phyloP scores from a whole-genome alignment of 1,139 yeast species.

The Kodamaea sp. region DNA sequence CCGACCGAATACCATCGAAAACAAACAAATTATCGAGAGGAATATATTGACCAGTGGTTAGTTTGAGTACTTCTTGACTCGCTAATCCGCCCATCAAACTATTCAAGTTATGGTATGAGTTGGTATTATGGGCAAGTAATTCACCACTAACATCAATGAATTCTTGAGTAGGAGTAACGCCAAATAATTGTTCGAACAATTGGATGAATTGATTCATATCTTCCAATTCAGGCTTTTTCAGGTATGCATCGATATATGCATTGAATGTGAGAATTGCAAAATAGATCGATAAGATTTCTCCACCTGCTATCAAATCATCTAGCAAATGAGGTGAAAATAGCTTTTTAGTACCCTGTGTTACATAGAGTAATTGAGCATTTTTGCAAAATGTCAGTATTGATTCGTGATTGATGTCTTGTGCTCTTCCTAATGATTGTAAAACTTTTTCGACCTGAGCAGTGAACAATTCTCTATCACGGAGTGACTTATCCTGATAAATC shows the following conservation, averaged over 20 bases:
- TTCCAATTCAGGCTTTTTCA: conserved; percentile 17
- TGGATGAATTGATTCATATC: conserved; percentile 21
- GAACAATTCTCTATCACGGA: conserved; percentile 45
- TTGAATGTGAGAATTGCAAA: conserved; percentile 35
- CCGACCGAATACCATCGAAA: conserved; percentile 62
- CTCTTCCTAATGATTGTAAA: conserved; percentile 20
- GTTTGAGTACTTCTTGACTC: conserved; percentile 69
- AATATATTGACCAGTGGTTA: conserved; percentile 59
- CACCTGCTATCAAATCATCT: conserved; percentile 18
- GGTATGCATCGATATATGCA: conserved; percentile 17
- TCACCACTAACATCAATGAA: conserved; percentile 24
- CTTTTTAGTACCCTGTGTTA: conserved; percentile 33
- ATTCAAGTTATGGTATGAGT: conserved; percentile 30
- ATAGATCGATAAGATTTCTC: conserved; percentile 29
- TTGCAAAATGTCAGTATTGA: conserved; percentile 55
- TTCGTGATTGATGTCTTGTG: conserved; percentile 29
- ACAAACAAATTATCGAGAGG: conserved; percentile 66
- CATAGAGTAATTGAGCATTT: conserved; percentile 43
- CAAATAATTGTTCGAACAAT: conserved; percentile 14
- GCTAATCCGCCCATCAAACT: conserved; percentile 71
- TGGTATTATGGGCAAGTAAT: conserved; percentile 27
- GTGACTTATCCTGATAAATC: conserved; percentile 57
- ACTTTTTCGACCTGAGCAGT: conserved; percentile 28
- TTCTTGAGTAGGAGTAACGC: conserved; percentile 9
- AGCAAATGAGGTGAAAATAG: conserved; percentile 15